Percentiles rank a stretch among this genome's conserved stretches.
Evolutionary conservation across 176 grass and related monocot species (phyloP).

Genomic region (Oryza nivara): DNA sequence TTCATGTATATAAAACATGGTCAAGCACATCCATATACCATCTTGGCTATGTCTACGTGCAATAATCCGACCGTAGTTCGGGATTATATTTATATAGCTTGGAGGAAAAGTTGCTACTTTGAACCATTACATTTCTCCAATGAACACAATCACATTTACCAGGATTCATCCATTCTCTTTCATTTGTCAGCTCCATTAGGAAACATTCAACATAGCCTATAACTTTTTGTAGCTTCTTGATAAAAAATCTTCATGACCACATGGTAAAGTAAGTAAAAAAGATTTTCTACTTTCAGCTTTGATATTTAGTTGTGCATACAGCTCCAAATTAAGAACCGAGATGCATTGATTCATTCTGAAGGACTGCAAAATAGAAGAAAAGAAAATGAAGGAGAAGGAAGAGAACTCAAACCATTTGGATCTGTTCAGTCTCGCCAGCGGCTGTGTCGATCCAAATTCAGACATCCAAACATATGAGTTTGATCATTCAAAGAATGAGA

Average conservation of each 20-base stretch:
- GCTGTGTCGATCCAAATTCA: neutral
- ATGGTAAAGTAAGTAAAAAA: conserved; percentile 8
- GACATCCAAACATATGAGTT: neutral
- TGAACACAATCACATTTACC: conserved; percentile 48
- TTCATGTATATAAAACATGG: too few relatives aligned
- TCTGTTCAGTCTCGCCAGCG: conserved; percentile 41
- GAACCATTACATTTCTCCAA: too few relatives aligned
- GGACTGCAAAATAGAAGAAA: too few relatives aligned
- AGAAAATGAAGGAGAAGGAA: neutral
- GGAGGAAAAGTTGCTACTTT: too few relatives aligned
- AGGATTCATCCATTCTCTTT: conserved; percentile 56
- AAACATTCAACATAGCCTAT: conserved; percentile 94
- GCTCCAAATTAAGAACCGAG: too few relatives aligned
- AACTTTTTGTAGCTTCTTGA: conserved; percentile 70
- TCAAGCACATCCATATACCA: too few relatives aligned
- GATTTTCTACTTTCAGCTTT: conserved; percentile 1
- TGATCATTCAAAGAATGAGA: too few relatives aligned
- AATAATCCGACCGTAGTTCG: too few relatives aligned
- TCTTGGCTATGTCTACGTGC: too few relatives aligned
- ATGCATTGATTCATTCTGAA: too few relatives aligned
- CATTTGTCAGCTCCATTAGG: conserved; percentile 92
- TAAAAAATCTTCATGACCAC: conserved; percentile 78
- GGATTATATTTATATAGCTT: too few relatives aligned
- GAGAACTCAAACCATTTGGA: conserved; percentile 69
- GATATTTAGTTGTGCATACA: neutral